These are phyloP conservation scores for Purpureocillium takamizusanense DNA, from an alignment of 2,329 filamentous ascomycete species.

Conservation along the genomic window DNA sequence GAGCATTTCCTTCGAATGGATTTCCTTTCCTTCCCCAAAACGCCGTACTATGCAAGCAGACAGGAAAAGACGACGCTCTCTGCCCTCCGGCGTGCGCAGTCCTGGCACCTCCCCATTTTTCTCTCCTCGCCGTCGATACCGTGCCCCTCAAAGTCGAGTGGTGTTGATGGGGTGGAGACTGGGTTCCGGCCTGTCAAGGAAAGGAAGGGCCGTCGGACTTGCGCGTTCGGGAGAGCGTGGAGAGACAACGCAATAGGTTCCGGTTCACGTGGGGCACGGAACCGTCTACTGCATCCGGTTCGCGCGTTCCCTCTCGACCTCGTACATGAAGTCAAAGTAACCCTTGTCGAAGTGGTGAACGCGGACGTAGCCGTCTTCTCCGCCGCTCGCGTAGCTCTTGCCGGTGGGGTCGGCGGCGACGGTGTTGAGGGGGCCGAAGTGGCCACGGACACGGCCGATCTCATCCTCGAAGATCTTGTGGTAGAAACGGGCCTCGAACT, in stretches of 20 bases:
- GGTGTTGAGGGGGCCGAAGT: constrained; percentile 96
- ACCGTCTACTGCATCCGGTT: constrained; percentile 32
- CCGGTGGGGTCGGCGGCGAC: constrained; percentile 89
- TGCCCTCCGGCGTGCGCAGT: not conserved
- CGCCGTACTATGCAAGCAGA: constrained; percentile 34
- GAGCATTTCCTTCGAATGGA: constrained; percentile 11
- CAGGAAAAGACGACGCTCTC: constrained; percentile 19
- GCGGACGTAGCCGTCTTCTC: constrained; percentile 97
- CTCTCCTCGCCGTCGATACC: too few relatives aligned
- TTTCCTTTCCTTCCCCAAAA: constrained; percentile 23
- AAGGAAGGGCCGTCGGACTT: too few relatives aligned
- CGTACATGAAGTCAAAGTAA: constrained; percentile 98
- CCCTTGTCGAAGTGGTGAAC: constrained; percentile 98
- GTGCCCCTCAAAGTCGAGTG: too few relatives aligned
- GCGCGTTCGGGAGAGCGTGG: too few relatives aligned
- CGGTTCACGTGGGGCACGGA: not conserved
- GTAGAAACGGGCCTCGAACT: constrained; percentile 99
- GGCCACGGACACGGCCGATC: constrained; percentile 90
- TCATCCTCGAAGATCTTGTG: constrained; percentile 99
- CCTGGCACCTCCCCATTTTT: not conserved
- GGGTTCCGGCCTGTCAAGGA: too few relatives aligned
- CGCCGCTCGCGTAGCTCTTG: constrained; percentile 86
- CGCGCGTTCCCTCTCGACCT: constrained; percentile 81
- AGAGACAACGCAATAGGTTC: not conserved
- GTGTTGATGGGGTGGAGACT: too few relatives aligned